Percentiles rank a stretch among this genome's conserved stretches.
phyloP scores from a whole-genome alignment of 2,329 filamentous ascomycete species.

The Phoma sp. region DNA sequence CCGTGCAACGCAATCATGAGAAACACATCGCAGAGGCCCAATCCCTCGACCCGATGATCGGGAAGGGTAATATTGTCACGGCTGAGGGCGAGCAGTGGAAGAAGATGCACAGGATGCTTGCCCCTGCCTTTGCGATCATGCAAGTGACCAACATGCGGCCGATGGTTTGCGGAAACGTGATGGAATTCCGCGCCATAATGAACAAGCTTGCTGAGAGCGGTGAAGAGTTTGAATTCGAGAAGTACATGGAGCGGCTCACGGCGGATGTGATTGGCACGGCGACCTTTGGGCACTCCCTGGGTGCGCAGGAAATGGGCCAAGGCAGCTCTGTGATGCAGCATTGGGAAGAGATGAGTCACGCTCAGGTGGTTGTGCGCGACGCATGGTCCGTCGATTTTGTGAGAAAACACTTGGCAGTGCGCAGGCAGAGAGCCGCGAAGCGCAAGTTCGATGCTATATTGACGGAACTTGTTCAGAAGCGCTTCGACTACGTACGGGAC shows the following conservation, averaged over 20 bases:
- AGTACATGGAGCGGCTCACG: slow-evolving; percentile 26
- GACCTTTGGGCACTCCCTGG: slow-evolving; percentile 32
- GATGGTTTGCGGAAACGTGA: slow-evolving; percentile 42
- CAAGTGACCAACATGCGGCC: slow-evolving; percentile 39
- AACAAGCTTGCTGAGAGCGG: slow-evolving; percentile 24
- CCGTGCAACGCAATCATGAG: slow-evolving; percentile 39
- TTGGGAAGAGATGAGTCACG: slow-evolving; percentile 27
- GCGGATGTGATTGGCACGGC: slow-evolving; percentile 37
- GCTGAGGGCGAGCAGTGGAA: slow-evolving; percentile 46
- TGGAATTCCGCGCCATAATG: slow-evolving; percentile 38
- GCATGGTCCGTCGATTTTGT: slow-evolving; percentile 26
- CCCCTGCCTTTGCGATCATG: slow-evolving; percentile 43
- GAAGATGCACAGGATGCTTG: slow-evolving; percentile 42
- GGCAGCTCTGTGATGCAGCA: slow-evolving; percentile 22
- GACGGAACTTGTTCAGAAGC: slow-evolving; percentile 43
- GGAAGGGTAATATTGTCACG: slow-evolving; percentile 36
- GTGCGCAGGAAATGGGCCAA: slow-evolving; percentile 30
- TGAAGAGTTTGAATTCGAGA: slow-evolving; percentile 35
- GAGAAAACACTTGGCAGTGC: slow-evolving; percentile 17
- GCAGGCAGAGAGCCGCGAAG: slow-evolving; percentile 15
- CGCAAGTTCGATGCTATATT: slow-evolving; percentile 43
- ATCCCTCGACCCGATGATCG: slow-evolving; percentile 36
- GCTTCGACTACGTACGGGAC: slow-evolving; percentile 41
- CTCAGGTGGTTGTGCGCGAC: slow-evolving; percentile 18
- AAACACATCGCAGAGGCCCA: slow-evolving; percentile 34